Percentiles rank a stretch among this genome's conserved stretches.
phyloP scores from a whole-genome alignment of 768 basidiomycete species.

The Collybiopsis luxurians region DNA sequence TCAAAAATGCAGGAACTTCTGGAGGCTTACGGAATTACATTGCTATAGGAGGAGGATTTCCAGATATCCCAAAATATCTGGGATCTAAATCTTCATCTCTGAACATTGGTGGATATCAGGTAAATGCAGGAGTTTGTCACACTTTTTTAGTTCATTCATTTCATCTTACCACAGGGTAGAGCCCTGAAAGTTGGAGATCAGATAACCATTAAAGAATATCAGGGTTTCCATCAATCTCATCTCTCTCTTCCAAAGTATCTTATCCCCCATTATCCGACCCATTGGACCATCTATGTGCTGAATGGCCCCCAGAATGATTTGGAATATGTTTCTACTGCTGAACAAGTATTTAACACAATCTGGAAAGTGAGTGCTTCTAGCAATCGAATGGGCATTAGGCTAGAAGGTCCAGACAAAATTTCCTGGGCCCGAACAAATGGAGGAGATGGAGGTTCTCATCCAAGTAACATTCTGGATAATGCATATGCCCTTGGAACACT shows the following conservation, averaged over 20 bases:
- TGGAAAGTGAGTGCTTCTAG: constrained; percentile 57
- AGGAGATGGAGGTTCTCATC: constrained; percentile 68
- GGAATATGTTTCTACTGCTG: constrained; percentile 48
- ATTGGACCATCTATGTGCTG: constrained; percentile 55
- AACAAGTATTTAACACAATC: constrained; percentile 48
- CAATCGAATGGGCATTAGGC: constrained; percentile 63
- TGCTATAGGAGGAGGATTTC: constrained; percentile 58
- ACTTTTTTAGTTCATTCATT: constrained; percentile 2
- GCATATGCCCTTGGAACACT: constrained; percentile 53
- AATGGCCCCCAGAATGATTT: constrained; percentile 63
- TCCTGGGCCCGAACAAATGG: constrained; percentile 55
- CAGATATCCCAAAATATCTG: constrained; percentile 50
- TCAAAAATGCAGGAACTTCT: constrained; percentile 20
- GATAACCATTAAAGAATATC: constrained; percentile 33
- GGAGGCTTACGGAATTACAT: constrained; percentile 60
- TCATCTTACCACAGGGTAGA: constrained; percentile 40
- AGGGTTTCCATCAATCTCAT: constrained; percentile 2
- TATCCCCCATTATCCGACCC: constrained; percentile 41
- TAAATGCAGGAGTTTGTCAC: constrained; percentile 13
- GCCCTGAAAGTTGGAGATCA: constrained; percentile 50
- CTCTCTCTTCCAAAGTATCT: constrained; percentile 22
- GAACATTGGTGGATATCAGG: constrained; percentile 61
- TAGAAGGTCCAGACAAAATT: constrained; percentile 42
- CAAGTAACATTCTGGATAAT: constrained; percentile 64
- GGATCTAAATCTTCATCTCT: constrained; percentile 67